These are phyloP conservation scores for Citeromyces matritensis DNA, from an alignment of 805 yeast species.

Conservation along the genomic window DNA sequence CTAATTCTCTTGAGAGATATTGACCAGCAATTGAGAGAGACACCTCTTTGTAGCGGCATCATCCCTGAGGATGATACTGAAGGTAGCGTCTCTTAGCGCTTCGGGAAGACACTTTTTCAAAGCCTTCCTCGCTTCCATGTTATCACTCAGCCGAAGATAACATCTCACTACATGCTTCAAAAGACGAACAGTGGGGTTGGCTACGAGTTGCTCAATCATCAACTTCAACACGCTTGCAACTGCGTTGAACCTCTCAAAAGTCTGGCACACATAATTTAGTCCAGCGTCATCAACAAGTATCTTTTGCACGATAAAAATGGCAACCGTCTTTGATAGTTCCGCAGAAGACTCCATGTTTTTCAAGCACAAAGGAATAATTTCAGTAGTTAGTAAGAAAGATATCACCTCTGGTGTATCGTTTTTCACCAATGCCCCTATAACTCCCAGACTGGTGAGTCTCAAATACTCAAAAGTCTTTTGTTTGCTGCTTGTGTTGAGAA, in stretches of 20 bases:
- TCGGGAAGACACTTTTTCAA: conserved; percentile 75
- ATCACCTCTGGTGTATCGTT: conserved; percentile 94
- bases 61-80: conserved; percentile 63
- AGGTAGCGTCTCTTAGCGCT: conserved; percentile 77
- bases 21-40: conserved; percentile 65
- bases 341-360: conserved; percentile 93
- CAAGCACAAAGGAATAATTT: conserved; percentile 86
- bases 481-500: conserved; percentile 80
- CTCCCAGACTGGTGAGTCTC: conserved; percentile 87
- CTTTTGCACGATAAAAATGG: conserved; percentile 89
- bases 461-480: conserved; percentile 90
- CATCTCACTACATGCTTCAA: conserved; percentile 91
- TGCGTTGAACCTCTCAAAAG: conserved; percentile 88
- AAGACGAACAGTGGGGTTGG: conserved; percentile 66
- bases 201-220: conserved; percentile 79
- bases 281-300: conserved; percentile 88
- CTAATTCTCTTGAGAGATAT: conserved; percentile 17
- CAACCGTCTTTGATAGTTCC: conserved; percentile 89
- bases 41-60: conserved; percentile 83
- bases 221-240: conserved; percentile 72
- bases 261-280: conserved; percentile 81
- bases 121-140: conserved; percentile 80
- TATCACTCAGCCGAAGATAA: conserved; percentile 80
- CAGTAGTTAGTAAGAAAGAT: conserved; percentile 83
- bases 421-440: conserved; percentile 91